These are phyloP conservation scores for Neopestalotiopsis rosae DNA, from an alignment of 2,329 filamentous ascomycete genomes.

Conservation along the genomic window DNA sequence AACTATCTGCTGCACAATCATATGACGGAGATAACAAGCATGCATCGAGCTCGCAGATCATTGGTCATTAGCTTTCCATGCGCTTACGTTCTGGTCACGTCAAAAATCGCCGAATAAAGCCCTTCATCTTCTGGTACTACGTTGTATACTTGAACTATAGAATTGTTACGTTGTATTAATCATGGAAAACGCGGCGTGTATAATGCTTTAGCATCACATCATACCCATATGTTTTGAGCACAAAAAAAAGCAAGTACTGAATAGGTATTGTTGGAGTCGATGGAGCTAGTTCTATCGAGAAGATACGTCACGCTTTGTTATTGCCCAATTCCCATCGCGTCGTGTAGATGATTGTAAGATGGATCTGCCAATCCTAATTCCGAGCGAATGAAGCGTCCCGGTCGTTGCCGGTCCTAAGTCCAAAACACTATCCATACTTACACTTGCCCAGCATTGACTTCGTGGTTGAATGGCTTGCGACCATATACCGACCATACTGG, in stretches of 20 bases:
- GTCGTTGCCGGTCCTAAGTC: neutral
- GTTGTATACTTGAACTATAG: no score
- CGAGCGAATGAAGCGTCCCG: neutral
- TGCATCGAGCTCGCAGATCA: neutral
- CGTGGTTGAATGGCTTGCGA: slow-evolving; percentile 11
- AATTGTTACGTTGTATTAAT: neutral
- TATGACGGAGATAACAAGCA: neutral
- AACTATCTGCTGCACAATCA: neutral
- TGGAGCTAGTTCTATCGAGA: no score
- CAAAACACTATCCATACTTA: neutral
- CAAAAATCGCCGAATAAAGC: neutral
- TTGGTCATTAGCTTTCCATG: neutral
- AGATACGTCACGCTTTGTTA: neutral
- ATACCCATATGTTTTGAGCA: neutral
- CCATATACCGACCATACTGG: slow-evolving; percentile 3
- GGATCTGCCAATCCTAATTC: neutral
- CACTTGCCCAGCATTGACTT: neutral
- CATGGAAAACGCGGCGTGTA: neutral
- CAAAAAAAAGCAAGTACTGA: neutral
- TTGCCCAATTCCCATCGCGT: neutral
- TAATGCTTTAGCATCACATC: neutral
- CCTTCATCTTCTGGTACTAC: neutral
- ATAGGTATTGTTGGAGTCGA: no score
- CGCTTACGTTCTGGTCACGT: neutral
- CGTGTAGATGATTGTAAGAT: neutral